These are phyloP conservation scores for Leishmania guyanensis DNA, from an alignment of 208 protist genomes.

Conservation along the genomic window DNA sequence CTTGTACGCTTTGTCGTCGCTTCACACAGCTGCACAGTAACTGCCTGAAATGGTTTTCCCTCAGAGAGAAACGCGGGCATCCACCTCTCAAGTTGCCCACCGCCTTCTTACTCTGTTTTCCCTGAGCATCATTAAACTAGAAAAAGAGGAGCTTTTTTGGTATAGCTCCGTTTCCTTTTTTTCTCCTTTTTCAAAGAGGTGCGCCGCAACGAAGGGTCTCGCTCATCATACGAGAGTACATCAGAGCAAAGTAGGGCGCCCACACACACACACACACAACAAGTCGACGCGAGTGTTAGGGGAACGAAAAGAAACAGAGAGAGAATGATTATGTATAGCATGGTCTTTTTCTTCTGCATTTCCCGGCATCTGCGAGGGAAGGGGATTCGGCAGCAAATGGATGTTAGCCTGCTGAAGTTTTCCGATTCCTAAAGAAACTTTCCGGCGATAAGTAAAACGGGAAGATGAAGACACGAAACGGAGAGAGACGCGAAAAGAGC, in stretches of 20 bases:
- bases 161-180: not conserved
- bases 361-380: not conserved
- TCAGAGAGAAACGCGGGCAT: not conserved
- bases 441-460: not conserved
- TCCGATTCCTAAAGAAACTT: not conserved
- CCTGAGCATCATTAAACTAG: not conserved
- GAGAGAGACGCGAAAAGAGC: constrained; percentile 11
- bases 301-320: not conserved
- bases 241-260: not conserved
- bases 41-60: not conserved
- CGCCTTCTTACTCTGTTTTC: not conserved
- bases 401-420: not conserved
- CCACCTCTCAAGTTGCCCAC: not conserved
- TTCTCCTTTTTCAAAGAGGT: not conserved
- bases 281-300: not conserved
- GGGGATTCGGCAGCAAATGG: not conserved
- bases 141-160: not conserved
- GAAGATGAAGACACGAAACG: not conserved
- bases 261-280: not conserved
- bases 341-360: not conserved
- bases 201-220: constrained; percentile 12
- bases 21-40: not conserved
- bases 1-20: not conserved
- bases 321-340: not conserved
- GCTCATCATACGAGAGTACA: not conserved